Evolutionary conservation across 2,329 filamentous ascomycete species (phyloP).

Genomic region (Calonectria multiphialidica): DNA sequence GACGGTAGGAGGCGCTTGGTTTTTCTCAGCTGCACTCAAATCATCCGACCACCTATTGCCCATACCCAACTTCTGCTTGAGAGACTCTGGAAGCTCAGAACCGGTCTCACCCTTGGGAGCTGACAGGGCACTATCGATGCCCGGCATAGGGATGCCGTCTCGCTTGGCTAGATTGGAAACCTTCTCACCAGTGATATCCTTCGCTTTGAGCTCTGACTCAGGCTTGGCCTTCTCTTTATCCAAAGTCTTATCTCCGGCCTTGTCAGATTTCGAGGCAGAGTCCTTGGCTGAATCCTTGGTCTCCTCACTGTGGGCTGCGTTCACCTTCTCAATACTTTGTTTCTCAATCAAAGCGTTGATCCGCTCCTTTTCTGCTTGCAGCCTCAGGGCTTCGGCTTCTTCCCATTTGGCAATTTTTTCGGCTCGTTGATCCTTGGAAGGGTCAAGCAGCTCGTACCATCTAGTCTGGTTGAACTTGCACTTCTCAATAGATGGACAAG

Average conservation of each 20-base stretch:
- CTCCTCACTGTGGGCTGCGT: not conserved
- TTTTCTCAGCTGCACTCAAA: not conserved
- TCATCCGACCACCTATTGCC: constrained; percentile 24
- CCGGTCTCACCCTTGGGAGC: constrained; percentile 40
- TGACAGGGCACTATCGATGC: constrained; percentile 32
- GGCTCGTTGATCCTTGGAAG: constrained; percentile 56
- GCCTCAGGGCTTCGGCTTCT: constrained; percentile 52
- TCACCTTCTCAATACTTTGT: not conserved
- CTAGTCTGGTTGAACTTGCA: constrained; percentile 65
- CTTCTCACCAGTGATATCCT: constrained; percentile 4
- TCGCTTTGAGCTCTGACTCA: constrained; percentile 17
- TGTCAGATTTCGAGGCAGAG: not conserved
- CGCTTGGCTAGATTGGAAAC: constrained; percentile 30
- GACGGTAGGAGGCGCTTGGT: not conserved
- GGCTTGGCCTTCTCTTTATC: not conserved
- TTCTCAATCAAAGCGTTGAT: not conserved
- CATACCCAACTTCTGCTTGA: constrained; percentile 46
- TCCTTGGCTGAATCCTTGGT: not conserved
- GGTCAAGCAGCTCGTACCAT: constrained; percentile 64
- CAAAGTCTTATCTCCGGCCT: not conserved
- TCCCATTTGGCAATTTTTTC: constrained; percentile 59
- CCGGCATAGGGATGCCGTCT: constrained; percentile 41
- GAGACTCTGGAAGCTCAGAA: constrained; percentile 48
- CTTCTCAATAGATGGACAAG: constrained; percentile 59
- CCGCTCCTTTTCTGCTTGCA: constrained; percentile 31